A percentile compares a stretch with the other conserved stretches of the same genome.
Conservation (phyloP, 1,284 basidiomycete species). For the Tilletiopsis washingtonensis region DNA sequence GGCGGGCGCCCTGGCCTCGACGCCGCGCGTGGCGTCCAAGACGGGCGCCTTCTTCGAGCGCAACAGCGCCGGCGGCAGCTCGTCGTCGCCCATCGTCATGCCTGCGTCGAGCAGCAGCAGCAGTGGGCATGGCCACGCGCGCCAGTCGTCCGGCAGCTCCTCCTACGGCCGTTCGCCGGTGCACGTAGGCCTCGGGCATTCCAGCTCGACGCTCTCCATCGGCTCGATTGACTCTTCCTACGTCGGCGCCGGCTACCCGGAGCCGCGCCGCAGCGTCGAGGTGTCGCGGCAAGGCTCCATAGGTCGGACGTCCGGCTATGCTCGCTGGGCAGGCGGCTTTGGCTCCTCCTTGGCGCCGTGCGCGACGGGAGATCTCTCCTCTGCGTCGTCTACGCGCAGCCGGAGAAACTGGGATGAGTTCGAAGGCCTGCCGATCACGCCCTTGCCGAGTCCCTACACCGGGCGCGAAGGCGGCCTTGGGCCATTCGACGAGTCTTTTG, state of each 20-base stretch:
- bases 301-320: constrained; percentile 13
- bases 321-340: constrained; percentile 4
- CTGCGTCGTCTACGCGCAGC: constrained; percentile 35
- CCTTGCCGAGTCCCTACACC: constrained; percentile 40
- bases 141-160: not conserved
- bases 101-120: not conserved
- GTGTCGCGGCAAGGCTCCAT: constrained; percentile 11
- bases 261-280: constrained; percentile 10
- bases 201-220: constrained; percentile 15
- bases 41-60: not conserved
- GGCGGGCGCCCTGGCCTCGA: too few relatives aligned
- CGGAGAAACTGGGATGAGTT: constrained; percentile 41
- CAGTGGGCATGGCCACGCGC: not conserved
- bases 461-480: constrained; percentile 1
- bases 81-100: not conserved
- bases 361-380: constrained; percentile 14
- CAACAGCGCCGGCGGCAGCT: not conserved
- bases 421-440: constrained; percentile 38
- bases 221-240: constrained; percentile 16
- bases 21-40: too few relatives aligned
- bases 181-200: not conserved
- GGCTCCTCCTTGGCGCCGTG: constrained; percentile 6
- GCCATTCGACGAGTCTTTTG: not conserved
- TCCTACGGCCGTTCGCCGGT: not conserved
- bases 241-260: constrained; percentile 9